Base-by-base conservation (phyloP, 768 basidiomycete species). In the Suillus weaverae region DNA sequence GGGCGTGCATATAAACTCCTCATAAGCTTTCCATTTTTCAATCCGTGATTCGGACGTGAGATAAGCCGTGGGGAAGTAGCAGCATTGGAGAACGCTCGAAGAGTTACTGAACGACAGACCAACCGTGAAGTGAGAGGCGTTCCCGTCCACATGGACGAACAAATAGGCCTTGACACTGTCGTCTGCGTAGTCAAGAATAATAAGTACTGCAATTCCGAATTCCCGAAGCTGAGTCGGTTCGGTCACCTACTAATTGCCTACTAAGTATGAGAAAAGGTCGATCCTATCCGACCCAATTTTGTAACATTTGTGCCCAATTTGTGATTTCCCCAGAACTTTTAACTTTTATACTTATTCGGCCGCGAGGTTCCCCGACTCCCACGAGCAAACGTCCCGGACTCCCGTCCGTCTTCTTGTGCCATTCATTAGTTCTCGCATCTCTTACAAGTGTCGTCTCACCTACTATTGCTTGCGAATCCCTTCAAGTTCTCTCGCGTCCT, bases 131-230 rank as follows among this genome's bases (percentile, higher is more conserved):
- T 30, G 51, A 55, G 71, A 32, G 54, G 70, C 48, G 64, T 67
- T 44, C 67, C 56, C 26, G 51, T 65, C 67, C 73, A 67, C 76
- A 77, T 76, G 64, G 62, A 63, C 56, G 30, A 57, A 32, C 41
- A n/a, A 61, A 39, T 32, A 32, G 13, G 10, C 56, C 56, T 57
- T 57, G 26, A 57, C 56, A 26, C 9, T 39, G 56, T 18, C 36
- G 36, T 26, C 22, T 16, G 22, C 22, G 36, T 22, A 26, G 18
- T 7, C 56, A 39, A 57, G 16, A 39, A 4, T 54, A n/a, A n/a
- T 13, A 26, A 26, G 26, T 26, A 33, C 33, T 33, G 53, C 7
- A 33, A 20, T 54, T 33, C 53, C 20, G 53, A n/a, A 33, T 33
- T 54, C 33, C 33, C 33, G 51, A 53, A 53, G 13, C 3, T 33